Evolutionary conservation across 2,329 filamentous ascomycete species (phyloP), one percentile per base, ranked within the genome.

Genomic region (Penicillium sp.): DNA sequence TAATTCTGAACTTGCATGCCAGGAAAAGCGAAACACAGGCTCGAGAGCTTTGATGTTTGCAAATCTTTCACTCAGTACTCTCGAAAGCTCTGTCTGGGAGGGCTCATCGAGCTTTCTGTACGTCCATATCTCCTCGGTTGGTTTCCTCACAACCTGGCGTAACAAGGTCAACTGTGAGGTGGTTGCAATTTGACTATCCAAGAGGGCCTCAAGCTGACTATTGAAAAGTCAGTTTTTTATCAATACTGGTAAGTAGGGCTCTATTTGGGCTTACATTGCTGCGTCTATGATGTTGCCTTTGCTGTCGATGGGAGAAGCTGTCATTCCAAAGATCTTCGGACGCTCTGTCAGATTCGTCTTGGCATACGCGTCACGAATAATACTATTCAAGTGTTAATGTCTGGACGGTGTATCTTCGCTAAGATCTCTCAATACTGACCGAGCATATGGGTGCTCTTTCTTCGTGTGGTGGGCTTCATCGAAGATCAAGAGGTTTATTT

Each of bases 401-500:
- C 11, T n/a, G 14, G 11, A 6, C 14, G 6, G 5, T 27, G 5
- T 27, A 6, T n/a, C 14, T n/a, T 27, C 4, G 10, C 11, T n/a
- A 4, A 13, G 25, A 27, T 6, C 4, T 25, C n/a, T 15, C 4
- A 7, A 15, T 14, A 41, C 58, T 38, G 47, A 74, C 73, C 80
- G 78, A 14, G 91, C 87, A 59, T 95, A 98, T 0, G 87, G 78
- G 57, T 98, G 93, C 36, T 89, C 86, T 62, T 91, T 94, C 67
- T 98, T 98, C 0, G 91, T 82, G 58, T 97, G 93, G 57, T 98
- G 93, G 4, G 90, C 93, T 65, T 98, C 93, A 57, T 98, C 93
- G 51, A 98, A 95, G 44, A 97, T 82, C 25, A 98, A 73, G 1
- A 98, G 76, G 57, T 91, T 97, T 63, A 97, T 88, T 53, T 86